These are phyloP conservation scores for Trypanosoma grayi DNA, from an alignment of 208 protist species.

Conservation along the genomic window DNA sequence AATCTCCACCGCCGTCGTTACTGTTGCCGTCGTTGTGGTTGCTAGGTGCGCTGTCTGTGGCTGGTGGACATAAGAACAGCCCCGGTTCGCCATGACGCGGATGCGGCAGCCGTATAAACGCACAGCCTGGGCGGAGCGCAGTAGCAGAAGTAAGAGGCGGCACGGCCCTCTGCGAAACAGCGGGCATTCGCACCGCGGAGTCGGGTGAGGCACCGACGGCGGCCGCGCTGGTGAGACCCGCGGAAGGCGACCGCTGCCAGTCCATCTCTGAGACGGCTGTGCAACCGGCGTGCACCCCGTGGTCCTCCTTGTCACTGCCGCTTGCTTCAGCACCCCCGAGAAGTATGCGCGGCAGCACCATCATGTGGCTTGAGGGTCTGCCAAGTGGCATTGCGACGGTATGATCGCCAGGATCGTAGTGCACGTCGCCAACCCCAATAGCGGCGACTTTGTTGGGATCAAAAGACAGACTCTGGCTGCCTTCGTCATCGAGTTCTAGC, in stretches of 20 bases:
- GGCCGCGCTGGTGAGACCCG: not conserved
- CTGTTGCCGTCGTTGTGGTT: too few relatives aligned
- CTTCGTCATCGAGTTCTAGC: slow-evolving; percentile 24
- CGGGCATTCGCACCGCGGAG: not conserved
- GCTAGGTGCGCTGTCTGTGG: not conserved
- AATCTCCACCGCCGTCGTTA: not conserved
- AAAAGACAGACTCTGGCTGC: slow-evolving; percentile 18
- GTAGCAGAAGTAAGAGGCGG: not conserved
- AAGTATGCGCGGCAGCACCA: slow-evolving; percentile 16
- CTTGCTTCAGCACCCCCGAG: not conserved
- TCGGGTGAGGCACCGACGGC: not conserved
- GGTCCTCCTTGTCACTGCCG: not conserved
- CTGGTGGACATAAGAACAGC: slow-evolving; percentile 36
- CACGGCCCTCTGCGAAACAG: not conserved
- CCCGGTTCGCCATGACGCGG: slow-evolving; percentile 56
- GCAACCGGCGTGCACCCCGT: not conserved
- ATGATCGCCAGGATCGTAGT: slow-evolving; percentile 21
- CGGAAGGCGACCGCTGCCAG: not conserved
- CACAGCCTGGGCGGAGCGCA: slow-evolving; percentile 11
- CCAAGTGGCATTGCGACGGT: slow-evolving; percentile 1
- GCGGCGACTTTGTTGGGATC: not conserved
- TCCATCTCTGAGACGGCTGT: not conserved
- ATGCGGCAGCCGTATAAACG: slow-evolving; percentile 55
- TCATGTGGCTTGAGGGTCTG: slow-evolving; percentile 18
- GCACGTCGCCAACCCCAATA: not conserved